Conservation (phyloP, 2,329 filamentous ascomycete species). For the Ceratocystis variospora region DNA sequence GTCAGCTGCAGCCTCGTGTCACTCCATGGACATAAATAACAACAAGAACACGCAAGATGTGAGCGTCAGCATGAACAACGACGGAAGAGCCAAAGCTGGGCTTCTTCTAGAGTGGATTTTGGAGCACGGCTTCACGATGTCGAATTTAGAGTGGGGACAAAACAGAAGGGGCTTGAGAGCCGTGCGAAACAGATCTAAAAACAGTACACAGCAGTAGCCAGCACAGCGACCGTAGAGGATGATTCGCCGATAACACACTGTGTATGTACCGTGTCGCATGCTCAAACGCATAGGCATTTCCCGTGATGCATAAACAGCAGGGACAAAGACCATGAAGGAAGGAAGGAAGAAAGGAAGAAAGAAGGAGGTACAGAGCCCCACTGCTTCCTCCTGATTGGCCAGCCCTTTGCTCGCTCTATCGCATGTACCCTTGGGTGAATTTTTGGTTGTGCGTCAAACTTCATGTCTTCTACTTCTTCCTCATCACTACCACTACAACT, state of each 20-base stretch:
- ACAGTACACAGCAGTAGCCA: background rate
- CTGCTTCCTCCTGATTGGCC: background rate
- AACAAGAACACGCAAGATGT: background rate
- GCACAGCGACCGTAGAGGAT: background rate
- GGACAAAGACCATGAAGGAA: constrained; percentile 7
- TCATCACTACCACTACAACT: background rate
- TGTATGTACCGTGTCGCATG: background rate
- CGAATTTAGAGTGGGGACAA: background rate
- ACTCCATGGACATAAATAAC: background rate
- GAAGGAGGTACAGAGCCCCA: constrained; percentile 4
- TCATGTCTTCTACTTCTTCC: background rate
- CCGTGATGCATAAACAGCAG: background rate
- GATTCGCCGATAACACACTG: too few species aligned
- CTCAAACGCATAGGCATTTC: background rate
- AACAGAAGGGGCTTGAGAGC: background rate
- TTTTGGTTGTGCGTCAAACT: background rate
- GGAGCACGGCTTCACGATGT: constrained; percentile 3
- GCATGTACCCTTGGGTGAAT: background rate
- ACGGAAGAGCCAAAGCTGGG: background rate
- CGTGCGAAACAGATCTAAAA: background rate
- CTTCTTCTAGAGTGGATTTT: background rate
- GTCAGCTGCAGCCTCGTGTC: background rate
- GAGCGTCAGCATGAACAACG: background rate
- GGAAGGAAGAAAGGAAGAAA: background rate
- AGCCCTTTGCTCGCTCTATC: background rate